These are phyloP conservation scores for Marchantia paleacea DNA, from an alignment of 225 moss, liverwort and hornwort species.

Conservation along the genomic window DNA sequence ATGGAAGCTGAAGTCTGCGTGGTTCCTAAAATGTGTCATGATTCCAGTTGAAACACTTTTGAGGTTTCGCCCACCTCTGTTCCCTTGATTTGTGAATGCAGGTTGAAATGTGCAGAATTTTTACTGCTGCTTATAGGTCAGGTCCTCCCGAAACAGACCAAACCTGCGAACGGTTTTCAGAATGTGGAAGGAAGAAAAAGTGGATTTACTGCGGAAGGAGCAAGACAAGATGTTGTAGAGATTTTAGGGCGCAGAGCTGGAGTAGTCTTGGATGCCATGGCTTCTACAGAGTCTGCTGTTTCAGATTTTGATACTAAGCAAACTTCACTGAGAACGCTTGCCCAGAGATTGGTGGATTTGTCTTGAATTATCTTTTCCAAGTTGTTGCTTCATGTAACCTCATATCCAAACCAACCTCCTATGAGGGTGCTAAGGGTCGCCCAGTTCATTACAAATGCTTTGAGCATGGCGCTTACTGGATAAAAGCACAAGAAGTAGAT, in stretches of 20 bases:
- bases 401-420: conserved; percentile 17
- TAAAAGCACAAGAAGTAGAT: conserved; percentile 8
- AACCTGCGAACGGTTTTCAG: conserved; percentile 45
- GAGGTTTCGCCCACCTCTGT: neutral
- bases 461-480: conserved; percentile 8
- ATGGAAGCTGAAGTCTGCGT: neutral
- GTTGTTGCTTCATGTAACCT: conserved; percentile 31
- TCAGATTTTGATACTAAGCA: conserved; percentile 46
- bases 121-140: conserved; percentile 75
- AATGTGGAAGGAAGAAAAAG: conserved; percentile 55
- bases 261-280: conserved; percentile 55
- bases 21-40: neutral
- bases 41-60: neutral
- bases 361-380: conserved; percentile 42
- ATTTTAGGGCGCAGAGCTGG: conserved; percentile 68
- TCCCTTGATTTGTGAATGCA: conserved; percentile 33
- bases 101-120: conserved; percentile 91
- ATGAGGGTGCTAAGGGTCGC: conserved; percentile 2
- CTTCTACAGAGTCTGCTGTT: conserved; percentile 17
- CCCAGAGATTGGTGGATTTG: conserved; percentile 39
- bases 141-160: conserved; percentile 57
- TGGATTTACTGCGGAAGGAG: conserved; percentile 66
- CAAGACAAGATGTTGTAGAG: conserved; percentile 78
- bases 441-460: conserved; percentile 12
- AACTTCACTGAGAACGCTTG: conserved; percentile 39